Evolutionary conservation across 148 eudicot genomes (phyloP), one percentile per base, ranked within the genome.

Genomic region (Rhododendron ovatum): DNA sequence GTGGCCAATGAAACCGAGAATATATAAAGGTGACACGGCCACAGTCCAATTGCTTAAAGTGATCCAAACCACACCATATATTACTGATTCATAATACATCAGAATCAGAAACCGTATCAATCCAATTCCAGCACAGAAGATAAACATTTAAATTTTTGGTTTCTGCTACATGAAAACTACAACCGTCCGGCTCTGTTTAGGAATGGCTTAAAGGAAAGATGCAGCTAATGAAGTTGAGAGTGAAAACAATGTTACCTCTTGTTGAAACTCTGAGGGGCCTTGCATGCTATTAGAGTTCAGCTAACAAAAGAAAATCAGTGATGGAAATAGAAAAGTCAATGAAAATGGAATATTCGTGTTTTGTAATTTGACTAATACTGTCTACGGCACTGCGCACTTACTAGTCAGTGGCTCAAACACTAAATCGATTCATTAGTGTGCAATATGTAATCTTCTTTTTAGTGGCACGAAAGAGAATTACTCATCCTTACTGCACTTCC

Each of bases 191-290:
- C 76, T 47, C 43, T 17, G 61, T 20, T 20, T 26, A 84, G 22
- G 79, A 12, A 71, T 71, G 43, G 45, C 78, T 18, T 30, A 47
- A 67, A 28, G 37, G n/a, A 69, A 85, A 13, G 74, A n/a, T 26
- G 45, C 47, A 83, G 26, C 24, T 84, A 24, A 59, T 18, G 0
- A 81, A 81, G 55, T 41, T 48, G 61, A 87, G 28, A n/a, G 63
- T 18, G 50, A 76, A 86, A 57, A 78, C n/a, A 30, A 71, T 11
- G 41, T 71, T 71, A 97, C 99, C 98, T 97, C 98, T 89, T 93
- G 99, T 45, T 93, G 90, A 88, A 92, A 97, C 81, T 95, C 98
- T 33, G 73, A 82, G 78, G 93, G 94, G 43, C 95, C 98, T 85
- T 93, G 98, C 89, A 41, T 82, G 88, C 93, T 93, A 84, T 91